Percentiles rank a stretch among this genome's conserved stretches.
phyloP scores from a whole-genome alignment of 2,329 filamentous ascomycete species.

The Alternaria ethzedia region DNA sequence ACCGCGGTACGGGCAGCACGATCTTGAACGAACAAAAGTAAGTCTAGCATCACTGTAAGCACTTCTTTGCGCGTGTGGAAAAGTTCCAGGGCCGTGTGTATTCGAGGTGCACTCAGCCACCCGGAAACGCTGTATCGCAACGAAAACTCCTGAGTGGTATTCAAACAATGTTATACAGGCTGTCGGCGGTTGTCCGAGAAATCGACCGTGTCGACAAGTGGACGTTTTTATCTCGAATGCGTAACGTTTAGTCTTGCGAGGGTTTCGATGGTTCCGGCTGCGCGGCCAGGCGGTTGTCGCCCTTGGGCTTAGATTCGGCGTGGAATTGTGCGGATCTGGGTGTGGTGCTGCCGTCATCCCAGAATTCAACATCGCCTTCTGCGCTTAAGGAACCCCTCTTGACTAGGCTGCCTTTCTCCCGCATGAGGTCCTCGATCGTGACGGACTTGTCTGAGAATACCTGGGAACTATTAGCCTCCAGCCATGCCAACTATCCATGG shows the following conservation, averaged over 20 bases:
- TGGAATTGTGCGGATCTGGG: constrained; percentile 45
- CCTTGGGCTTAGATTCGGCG: constrained; percentile 33
- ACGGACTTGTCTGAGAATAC: constrained; percentile 75
- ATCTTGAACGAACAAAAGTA: background rate
- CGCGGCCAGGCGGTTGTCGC: constrained; percentile 29
- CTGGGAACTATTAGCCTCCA: constrained; percentile 33
- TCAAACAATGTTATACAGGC: constrained; percentile 10
- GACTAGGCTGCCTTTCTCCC: constrained; percentile 75
- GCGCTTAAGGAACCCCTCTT: constrained; percentile 74
- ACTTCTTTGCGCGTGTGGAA: background rate
- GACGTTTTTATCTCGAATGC: background rate
- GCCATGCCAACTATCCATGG: accelerated
- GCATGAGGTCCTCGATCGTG: constrained; percentile 79
- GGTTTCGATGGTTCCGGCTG: constrained; percentile 20
- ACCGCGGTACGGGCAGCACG: background rate
- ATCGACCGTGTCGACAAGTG: background rate
- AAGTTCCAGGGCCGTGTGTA: background rate
- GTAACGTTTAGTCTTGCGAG: constrained; percentile 11
- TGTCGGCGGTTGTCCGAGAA: background rate
- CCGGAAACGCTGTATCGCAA: background rate
- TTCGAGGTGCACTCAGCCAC: background rate
- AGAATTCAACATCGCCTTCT: constrained; percentile 91
- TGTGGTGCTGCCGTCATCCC: constrained; percentile 70
- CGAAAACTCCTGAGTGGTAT: background rate
- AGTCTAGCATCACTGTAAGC: background rate